Evolutionary conservation across 768 basidiomycete genomes (phyloP).

Genomic region (Rhizopogon sp.): DNA sequence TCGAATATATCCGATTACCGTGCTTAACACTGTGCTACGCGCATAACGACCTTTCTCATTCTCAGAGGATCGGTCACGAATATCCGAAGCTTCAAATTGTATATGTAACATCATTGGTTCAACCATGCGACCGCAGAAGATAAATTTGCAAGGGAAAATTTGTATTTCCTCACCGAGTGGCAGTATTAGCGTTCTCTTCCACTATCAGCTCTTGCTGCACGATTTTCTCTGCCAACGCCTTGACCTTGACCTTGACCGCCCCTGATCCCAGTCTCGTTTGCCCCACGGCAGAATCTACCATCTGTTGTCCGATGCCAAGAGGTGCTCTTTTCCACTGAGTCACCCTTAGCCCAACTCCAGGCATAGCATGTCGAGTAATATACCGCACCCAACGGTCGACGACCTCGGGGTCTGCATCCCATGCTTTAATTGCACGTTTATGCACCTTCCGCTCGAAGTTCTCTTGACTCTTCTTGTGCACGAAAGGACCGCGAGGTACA

Average conservation of each 20-base stretch:
- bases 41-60: no score
- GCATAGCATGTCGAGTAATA: slow-evolving; percentile 65
- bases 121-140: no score
- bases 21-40: no score
- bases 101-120: no score
- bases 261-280: slow-evolving; percentile 24
- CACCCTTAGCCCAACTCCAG: slow-evolving; percentile 84
- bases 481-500: slow-evolving; percentile 80
- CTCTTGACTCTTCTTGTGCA: slow-evolving; percentile 91
- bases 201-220: slow-evolving; percentile 24
- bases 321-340: slow-evolving; percentile 71
- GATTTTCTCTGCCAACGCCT: slow-evolving; percentile 37
- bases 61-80: no score
- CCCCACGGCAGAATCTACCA: slow-evolving; percentile 30
- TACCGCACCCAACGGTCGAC: slow-evolving; percentile 81
- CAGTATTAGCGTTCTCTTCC: no score
- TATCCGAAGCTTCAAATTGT: no score
- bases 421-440: slow-evolving; percentile 85
- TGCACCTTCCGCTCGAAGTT: slow-evolving; percentile 88
- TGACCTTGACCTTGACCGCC: slow-evolving; percentile 35
- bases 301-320: slow-evolving; percentile 43
- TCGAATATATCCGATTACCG: no score
- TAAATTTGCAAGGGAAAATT: no score
- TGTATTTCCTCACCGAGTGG: no score
- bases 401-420: slow-evolving; percentile 77